These are phyloP conservation scores for Coemansia sp. DNA, from an alignment of 192 early-diverging fungal species.

Conservation along the genomic window DNA sequence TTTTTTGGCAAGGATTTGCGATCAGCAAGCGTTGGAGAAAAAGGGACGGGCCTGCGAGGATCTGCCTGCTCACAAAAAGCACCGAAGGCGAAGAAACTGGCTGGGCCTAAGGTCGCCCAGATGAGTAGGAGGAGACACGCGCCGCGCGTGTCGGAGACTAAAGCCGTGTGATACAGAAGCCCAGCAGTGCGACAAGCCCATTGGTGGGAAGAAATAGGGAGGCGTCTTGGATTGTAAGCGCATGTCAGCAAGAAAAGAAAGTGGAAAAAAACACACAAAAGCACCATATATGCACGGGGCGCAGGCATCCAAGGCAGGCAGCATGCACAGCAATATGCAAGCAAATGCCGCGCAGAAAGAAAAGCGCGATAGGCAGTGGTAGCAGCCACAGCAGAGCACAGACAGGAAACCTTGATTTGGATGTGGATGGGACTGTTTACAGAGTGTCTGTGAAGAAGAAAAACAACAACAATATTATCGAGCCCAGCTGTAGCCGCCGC, in stretches of 20 bases:
- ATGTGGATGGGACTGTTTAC: neutral
- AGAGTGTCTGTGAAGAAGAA: conserved; percentile 9
- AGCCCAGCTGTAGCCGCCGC: neutral
- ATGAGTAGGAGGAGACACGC: conserved; percentile 4
- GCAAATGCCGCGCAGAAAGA: conserved; percentile 4
- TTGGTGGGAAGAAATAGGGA: neutral
- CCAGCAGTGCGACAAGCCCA: neutral
- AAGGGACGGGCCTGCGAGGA: neutral
- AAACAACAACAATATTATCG: conserved; percentile 27
- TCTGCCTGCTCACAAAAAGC: neutral
- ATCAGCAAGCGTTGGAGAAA: conserved; percentile 19
- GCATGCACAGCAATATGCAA: conserved; percentile 8
- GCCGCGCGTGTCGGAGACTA: conserved; percentile 11
- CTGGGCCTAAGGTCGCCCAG: neutral
- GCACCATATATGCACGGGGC: conserved; percentile 17
- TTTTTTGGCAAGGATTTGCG: conserved; percentile 33
- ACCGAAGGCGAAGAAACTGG: neutral
- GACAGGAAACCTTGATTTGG: conserved; percentile 3
- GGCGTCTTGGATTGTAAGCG: neutral
- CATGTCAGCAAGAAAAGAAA: conserved; percentile 6
- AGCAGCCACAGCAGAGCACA: conserved; percentile 5
- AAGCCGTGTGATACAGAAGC: neutral
- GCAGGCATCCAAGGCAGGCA: conserved; percentile 10
- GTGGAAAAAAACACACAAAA: conserved; percentile 1
- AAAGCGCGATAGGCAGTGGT: neutral